Evolutionary conservation across 2,329 filamentous ascomycete species (phyloP), one percentile per base, ranked within the genome.

Genomic region (Colletotrichum musae): DNA sequence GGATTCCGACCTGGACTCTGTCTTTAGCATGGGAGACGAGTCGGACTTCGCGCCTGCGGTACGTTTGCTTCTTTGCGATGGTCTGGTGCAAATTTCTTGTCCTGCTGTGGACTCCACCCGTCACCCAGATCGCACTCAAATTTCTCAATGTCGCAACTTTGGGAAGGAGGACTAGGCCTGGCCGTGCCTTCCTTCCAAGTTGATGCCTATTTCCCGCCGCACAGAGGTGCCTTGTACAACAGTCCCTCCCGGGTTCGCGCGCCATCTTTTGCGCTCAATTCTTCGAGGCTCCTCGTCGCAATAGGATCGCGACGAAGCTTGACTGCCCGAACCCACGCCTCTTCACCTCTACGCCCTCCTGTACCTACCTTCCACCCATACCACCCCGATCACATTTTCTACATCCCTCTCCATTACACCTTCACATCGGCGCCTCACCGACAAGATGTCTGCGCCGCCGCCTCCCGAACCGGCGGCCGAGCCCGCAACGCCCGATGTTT

Each of bases 1-100:
- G 88, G 85, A 87, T 74, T 88, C 85, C 71, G 87, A 89, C 70
- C 87, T 89, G 64, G 89, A 90, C n/a, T 82, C 77, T 68, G 74
- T 74, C 53, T 82, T 80, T 72, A 82, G 79, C 68, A 63, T 79
- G 32, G 81, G 74, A 58, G 80, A 82, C 43, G 82, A 84, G 68
- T 84, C 82, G 24, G 82, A 74, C 72, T 84, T 75, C 68, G 79
- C 77, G 58, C 82, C 82, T n/a, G 75, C 75, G 57, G 81, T 83
- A 72, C 75, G 81, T 76, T 58, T 58, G 59, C 64, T 60, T 60
- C 57, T 59, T 58, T 48, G 41, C 13, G 13, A 43, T 36, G 32
- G 47, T 51, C 24, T 50, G 32, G 54, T 36, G 16, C 39, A 24
- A 43, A 36, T 43, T 61, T 56, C 32, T 41, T 52, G 48, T 63